These are phyloP conservation scores for Aspergillus pseudoviridinutans DNA, from an alignment of 2,329 filamentous ascomycete genomes.

Conservation along the genomic window DNA sequence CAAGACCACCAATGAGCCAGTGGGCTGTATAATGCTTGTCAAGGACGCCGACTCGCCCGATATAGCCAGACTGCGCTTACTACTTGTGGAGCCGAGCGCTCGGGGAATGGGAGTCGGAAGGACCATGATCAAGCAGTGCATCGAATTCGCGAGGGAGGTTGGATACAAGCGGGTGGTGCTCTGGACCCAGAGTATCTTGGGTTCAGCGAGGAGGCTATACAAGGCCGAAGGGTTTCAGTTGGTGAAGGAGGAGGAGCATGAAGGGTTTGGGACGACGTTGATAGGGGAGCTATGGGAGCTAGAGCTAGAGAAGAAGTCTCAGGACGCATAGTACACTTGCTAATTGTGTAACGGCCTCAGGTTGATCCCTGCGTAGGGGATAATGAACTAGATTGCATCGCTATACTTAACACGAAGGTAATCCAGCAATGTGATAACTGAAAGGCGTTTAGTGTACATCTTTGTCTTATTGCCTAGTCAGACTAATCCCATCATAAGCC, in stretches of 20 bases:
- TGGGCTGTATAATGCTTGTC: slow-evolving; percentile 25
- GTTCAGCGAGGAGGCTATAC: slow-evolving; percentile 19
- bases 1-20: not conserved
- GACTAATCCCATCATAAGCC: not conserved
- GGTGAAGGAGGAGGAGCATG: slow-evolving; percentile 17
- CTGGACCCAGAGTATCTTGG: slow-evolving; percentile 22
- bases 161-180: slow-evolving; percentile 19
- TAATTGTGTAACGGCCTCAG: too few relatives aligned
- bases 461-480: not conserved
- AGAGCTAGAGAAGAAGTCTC: not conserved
- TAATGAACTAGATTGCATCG: not conserved
- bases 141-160: slow-evolving; percentile 18
- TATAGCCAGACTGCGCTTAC: slow-evolving; percentile 21
- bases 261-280: slow-evolving; percentile 15
- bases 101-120: slow-evolving; percentile 21
- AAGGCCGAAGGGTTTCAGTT: slow-evolving; percentile 19
- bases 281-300: slow-evolving; percentile 23
- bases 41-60: slow-evolving; percentile 12
- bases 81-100: slow-evolving; percentile 22
- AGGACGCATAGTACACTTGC: not conserved
- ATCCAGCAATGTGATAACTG: not conserved
- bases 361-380: not conserved
- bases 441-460: not conserved
- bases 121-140: slow-evolving; percentile 16
- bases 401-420: not conserved